Evolutionary conservation across 768 basidiomycete species (phyloP).

Genomic region (Infundibulicybe gibba): DNA sequence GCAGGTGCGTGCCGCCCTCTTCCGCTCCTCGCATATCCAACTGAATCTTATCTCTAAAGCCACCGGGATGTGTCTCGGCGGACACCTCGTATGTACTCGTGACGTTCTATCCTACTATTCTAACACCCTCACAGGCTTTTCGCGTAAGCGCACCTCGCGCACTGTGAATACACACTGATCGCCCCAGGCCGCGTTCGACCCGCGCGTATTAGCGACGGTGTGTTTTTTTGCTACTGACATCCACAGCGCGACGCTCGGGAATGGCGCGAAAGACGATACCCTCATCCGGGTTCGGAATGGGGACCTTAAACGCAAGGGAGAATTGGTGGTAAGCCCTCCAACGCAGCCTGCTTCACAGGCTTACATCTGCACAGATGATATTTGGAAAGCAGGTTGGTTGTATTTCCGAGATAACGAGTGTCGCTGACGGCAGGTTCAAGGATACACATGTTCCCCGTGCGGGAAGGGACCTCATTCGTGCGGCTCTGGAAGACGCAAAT

Average conservation of each 20-base stretch:
- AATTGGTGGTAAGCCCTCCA: constrained; percentile 63
- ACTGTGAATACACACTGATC: neutral
- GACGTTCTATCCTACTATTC: neutral
- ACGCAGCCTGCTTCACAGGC: neutral
- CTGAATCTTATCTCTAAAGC: constrained; percentile 31
- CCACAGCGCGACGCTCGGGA: constrained; percentile 83
- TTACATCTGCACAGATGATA: constrained; percentile 60
- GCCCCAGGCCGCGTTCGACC: constrained; percentile 80
- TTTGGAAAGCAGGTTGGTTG: constrained; percentile 87
- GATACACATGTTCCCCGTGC: constrained; percentile 91
- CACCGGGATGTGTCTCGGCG: constrained; percentile 90
- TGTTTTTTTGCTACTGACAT: constrained; percentile 97
- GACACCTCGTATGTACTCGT: constrained; percentile 60
- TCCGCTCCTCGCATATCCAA: neutral
- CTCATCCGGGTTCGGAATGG: constrained; percentile 71
- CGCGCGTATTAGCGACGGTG: constrained; percentile 75
- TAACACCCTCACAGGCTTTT: constrained; percentile 28
- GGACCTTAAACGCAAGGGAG: constrained; percentile 74
- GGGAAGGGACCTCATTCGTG: constrained; percentile 83
- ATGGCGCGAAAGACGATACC: constrained; percentile 80
- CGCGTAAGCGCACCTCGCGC: constrained; percentile 23
- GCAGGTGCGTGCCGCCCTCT: constrained; percentile 49
- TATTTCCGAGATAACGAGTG: neutral
- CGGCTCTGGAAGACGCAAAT: constrained; percentile 76
- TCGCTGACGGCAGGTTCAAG: constrained; percentile 27